Evolutionary conservation across 352 stramenopile species (phyloP), one percentile per base, ranked within the genome.

Genomic region (Phytophthora vignae): DNA sequence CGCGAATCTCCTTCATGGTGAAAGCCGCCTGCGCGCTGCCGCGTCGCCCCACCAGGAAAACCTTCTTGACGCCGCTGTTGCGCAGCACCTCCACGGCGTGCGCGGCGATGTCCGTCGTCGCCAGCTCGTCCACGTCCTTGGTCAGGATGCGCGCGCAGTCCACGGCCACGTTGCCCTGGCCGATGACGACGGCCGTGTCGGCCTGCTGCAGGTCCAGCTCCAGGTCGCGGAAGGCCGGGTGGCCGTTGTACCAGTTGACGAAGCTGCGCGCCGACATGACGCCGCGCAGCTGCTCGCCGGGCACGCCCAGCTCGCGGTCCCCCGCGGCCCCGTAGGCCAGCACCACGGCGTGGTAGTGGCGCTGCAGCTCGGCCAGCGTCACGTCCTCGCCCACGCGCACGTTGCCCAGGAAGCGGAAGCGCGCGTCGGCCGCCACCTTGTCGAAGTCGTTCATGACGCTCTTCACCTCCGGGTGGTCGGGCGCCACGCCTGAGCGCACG

Each of bases 201-300:
- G 61, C 55, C 12, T 76, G 71, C 14, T 59, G 54, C 8, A 95
- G 61, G 62, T 94, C 77, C 29, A 90, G 58, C 15, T 87, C 76
- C 36, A 99, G 66, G 59, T 98, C 82, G 49, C 90, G 82, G 81
- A 97, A 99, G 7, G 98, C 86, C 8, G 96, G 96, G 85, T 99
- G 97, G 44, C 96, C 97, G 73, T 99, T 99, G 88, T 99, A 99
- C 98, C 97, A 99, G 77, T 98, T 98, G 12, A 99, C 98, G 76
- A 99, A 99, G 64, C 94, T 85, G 21, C 97, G 82, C 4, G 97
- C 94, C 31, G 83, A 92, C 55, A 98, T 66, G 15, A 99, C 92
- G 27, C 83, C 83, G 0, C 55, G 17, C 3, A 94, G 75, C 9
- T 86, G 64, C 71, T 98, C 94, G 15, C 93, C 95, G 14, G 90